Conservation (phyloP, 2,329 filamentous ascomycete genomes). For the Exophiala bonariae region DNA sequence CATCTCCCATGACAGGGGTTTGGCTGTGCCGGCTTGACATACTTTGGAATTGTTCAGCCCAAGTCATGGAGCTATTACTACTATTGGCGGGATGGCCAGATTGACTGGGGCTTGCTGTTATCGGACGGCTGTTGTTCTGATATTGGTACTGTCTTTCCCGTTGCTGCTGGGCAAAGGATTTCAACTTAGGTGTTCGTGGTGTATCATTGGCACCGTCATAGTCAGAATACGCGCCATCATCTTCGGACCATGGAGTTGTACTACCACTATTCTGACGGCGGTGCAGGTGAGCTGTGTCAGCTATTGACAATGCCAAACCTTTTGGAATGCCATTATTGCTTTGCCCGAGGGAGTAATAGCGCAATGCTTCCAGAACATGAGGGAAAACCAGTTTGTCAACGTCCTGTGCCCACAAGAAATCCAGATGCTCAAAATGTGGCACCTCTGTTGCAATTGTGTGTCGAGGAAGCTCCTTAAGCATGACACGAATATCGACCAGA, state of each 20-base stretch:
- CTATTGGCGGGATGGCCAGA: too few relatives aligned
- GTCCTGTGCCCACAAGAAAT: conserved; percentile 91
- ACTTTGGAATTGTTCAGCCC: neutral
- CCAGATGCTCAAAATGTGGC: conserved; percentile 91
- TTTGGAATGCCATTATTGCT: conserved; percentile 22
- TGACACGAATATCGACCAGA: conserved; percentile 87
- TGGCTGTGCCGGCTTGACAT: neutral
- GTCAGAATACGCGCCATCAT: conserved; percentile 25
- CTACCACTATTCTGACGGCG: conserved; percentile 19
- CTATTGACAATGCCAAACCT: conserved; percentile 21
- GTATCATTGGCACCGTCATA: conserved; percentile 24
- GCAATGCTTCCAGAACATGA: conserved; percentile 85
- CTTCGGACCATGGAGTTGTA: conserved; percentile 21
- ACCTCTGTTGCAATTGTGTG: conserved; percentile 86
- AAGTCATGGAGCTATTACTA: neutral
- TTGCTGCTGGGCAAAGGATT: conserved; percentile 26
- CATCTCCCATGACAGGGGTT: too few relatives aligned
- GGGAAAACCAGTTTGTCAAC: conserved; percentile 82
- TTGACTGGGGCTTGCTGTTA: neutral
- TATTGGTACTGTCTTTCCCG: conserved; percentile 23
- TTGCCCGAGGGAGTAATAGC: conserved; percentile 54
- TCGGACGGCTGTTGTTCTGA: neutral
- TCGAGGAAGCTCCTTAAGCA: conserved; percentile 82
- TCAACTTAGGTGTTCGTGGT: conserved; percentile 19
- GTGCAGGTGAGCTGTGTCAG: conserved; percentile 24